phyloP scores from a whole-genome alignment of 2,329 filamentous ascomycete species.

The Nemania abortiva region DNA sequence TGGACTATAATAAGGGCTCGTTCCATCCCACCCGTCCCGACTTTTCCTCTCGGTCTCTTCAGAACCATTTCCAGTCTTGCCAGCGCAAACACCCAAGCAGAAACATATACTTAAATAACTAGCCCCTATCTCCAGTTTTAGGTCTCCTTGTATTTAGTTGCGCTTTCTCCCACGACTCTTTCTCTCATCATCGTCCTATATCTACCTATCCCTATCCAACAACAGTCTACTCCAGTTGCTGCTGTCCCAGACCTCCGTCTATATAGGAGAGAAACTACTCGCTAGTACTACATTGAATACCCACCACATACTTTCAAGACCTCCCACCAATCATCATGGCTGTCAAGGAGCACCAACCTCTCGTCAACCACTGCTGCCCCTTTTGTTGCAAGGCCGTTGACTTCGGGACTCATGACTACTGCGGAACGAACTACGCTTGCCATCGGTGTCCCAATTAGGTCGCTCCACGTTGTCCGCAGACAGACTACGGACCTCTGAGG shows the following conservation, averaged over 20 bases:
- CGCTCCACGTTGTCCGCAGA: conserved; percentile 11
- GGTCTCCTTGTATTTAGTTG: not conserved
- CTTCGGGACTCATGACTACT: conserved; percentile 64
- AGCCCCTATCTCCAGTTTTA: not conserved
- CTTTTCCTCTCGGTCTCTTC: conserved; percentile 23
- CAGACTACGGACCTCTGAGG: conserved; percentile 37
- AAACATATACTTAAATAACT: conserved; percentile 6
- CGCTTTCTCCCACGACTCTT: not conserved
- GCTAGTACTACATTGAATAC: conserved; percentile 17
- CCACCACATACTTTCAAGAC: not conserved
- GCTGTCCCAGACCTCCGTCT: conserved; percentile 50
- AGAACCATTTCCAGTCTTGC: conserved; percentile 26
- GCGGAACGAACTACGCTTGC: conserved; percentile 57
- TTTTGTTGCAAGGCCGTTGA: conserved; percentile 65
- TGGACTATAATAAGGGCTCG: conserved; percentile 35
- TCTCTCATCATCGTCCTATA: conserved; percentile 53
- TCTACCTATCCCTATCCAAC: not conserved
- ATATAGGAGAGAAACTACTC: conserved; percentile 41
- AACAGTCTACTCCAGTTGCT: conserved; percentile 52
- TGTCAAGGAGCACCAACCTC: conserved; percentile 57
- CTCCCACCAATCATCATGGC: conserved; percentile 53
- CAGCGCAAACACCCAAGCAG: conserved; percentile 11
- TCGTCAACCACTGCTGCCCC: conserved; percentile 64
- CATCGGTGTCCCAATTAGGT: conserved; percentile 57
- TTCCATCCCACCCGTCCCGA: conserved; percentile 28